Evolutionary conservation across 2,329 filamentous ascomycete genomes (phyloP).

Genomic region (Fusarium subglutinans): DNA sequence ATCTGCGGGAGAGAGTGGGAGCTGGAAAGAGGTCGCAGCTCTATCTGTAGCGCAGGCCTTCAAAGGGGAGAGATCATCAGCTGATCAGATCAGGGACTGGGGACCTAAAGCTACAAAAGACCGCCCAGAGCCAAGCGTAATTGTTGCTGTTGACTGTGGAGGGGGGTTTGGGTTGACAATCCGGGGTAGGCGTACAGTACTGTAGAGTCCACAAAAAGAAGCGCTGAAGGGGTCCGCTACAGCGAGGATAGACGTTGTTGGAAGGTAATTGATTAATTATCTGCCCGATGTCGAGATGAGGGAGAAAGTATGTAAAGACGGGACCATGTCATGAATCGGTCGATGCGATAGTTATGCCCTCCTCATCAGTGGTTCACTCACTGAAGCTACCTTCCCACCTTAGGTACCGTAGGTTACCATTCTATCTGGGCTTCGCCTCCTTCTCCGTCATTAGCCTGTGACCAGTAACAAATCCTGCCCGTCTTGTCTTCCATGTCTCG

Average conservation of each 20-base stretch:
- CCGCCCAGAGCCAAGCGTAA: constrained; percentile 28
- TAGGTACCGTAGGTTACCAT: background rate
- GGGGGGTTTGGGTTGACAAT: constrained; percentile 35
- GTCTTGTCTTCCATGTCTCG: background rate
- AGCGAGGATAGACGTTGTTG: constrained; percentile 12
- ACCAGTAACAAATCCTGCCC: background rate
- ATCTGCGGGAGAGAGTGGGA: constrained; percentile 37
- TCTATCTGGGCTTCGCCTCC: constrained; percentile 22
- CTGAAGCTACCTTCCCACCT: background rate
- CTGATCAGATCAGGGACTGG: constrained; percentile 39
- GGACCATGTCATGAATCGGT: background rate
- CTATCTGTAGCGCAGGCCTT: constrained; percentile 36
- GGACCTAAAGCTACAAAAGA: constrained; percentile 30
- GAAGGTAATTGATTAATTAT: background rate
- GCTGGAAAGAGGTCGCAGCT: constrained; percentile 38
- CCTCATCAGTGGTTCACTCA: constrained; percentile 1
- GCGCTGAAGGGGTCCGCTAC: constrained; percentile 35
- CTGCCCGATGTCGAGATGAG: background rate
- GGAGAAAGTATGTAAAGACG: background rate
- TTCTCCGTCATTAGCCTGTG: constrained; percentile 9
- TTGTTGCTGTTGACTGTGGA: constrained; percentile 35
- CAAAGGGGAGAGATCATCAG: constrained; percentile 46
- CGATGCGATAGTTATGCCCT: background rate
- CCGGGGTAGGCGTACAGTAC: constrained; percentile 37
- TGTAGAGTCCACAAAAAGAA: constrained; percentile 33